Evolutionary conservation across 139 green algal genomes (phyloP), one percentile per base, ranked within the genome.

Genomic region (Coelastrella sp.): DNA sequence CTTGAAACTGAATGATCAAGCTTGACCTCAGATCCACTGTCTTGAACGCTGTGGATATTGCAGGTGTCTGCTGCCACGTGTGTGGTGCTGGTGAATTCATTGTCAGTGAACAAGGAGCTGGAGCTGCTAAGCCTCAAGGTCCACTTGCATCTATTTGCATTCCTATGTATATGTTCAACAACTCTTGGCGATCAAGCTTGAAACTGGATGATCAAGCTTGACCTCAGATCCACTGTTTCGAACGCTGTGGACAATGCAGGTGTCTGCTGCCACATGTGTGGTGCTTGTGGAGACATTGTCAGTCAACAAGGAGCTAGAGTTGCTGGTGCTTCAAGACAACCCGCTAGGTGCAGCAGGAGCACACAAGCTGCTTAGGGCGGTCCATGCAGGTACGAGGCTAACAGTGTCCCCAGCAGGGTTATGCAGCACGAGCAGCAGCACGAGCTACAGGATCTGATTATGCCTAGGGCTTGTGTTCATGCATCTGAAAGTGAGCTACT

Each of bases 301-400:
- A 4, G 66, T 74, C 3, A 88, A 91, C 79, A 77, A 74, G 57
- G 73, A 64, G 59, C 58, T 88, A 16, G 57, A 83, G 89, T 54
- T 83, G 77, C 54, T 83, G 7, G 23, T 94, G 23, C 87, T 94
- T 64, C 85, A 92, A 1, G 91, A 94, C 86, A 94, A 94, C 76
- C 92, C 92, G 0, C 60, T 95, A 83, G 92, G 92, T 32, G 79
- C 90, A 11, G 3, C 77, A 19, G 92, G 90, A 19, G 90, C 90
- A 0, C 74, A 91, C 19, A 92, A 89, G 66, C 84, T 94, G 83
- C 90, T 94, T 87, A 82, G 90, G 23, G 92, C 92, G 17, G 78
- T 91, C 16, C 87, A 94, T 61, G 23, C 75, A 75, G 91, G 91
- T 73, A 64, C 23, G 14, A 56, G 77, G 61, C 86, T 81, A 47